Evolutionary conservation across 257 asterid genomes (phyloP).

Genomic region (Datura wrightii): DNA sequence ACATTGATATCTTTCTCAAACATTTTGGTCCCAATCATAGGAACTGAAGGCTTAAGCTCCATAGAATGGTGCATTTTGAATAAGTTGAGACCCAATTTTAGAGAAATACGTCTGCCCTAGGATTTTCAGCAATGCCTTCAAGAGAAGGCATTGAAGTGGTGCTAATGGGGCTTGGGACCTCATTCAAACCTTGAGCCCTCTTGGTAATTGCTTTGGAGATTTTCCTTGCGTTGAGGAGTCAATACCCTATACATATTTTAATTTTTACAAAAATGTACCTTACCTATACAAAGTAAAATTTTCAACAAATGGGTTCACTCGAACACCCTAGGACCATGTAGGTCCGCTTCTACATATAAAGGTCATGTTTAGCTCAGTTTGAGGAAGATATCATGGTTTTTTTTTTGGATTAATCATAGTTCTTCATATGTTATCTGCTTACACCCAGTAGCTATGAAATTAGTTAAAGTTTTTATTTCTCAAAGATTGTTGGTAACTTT

Average conservation of each 20-base stretch:
- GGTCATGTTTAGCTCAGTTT: background rate
- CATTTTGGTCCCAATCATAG: background rate
- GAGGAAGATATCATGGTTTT: background rate
- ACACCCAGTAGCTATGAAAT: background rate
- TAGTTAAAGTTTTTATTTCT: background rate
- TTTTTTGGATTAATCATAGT: background rate
- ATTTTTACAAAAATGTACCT: background rate
- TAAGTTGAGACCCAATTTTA: background rate
- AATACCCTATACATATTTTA: background rate
- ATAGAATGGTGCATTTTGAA: background rate
- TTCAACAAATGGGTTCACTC: background rate
- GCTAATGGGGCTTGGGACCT: conserved; percentile 13
- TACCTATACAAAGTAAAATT: background rate
- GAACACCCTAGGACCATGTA: background rate
- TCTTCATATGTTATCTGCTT: background rate
- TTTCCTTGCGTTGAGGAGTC: background rate
- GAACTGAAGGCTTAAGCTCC: background rate
- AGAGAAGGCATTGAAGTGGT: conserved; percentile 3
- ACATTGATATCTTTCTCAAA: background rate
- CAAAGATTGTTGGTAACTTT: background rate
- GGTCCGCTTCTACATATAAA: background rate
- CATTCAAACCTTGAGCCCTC: background rate
- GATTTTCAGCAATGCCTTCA: background rate
- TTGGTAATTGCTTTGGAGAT: conserved; percentile 7
- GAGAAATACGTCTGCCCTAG: background rate